These are phyloP conservation scores for Aristolochia californica DNA, from an alignment of 164 flowering plant genomes.

Conservation along the genomic window DNA sequence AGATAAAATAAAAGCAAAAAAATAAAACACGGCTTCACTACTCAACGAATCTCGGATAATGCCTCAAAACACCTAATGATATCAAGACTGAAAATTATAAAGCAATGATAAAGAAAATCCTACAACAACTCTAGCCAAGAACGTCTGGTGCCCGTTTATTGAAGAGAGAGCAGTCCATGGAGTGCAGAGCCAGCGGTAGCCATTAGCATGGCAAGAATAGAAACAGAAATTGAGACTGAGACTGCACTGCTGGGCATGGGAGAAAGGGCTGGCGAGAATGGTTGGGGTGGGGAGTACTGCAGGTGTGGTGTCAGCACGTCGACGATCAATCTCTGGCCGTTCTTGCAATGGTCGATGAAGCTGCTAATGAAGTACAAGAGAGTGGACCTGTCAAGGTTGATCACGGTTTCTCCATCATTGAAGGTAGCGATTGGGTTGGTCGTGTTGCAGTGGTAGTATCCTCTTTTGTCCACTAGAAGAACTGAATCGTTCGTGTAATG, in stretches of 20 bases:
- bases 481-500: slow-evolving; percentile 58
- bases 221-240: not conserved
- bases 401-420: slow-evolving; percentile 30
- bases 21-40: too few species aligned
- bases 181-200: not conserved
- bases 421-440: slow-evolving; percentile 24
- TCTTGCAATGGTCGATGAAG: slow-evolving; percentile 33
- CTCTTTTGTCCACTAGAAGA: slow-evolving; percentile 50
- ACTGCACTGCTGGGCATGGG: slow-evolving; percentile 8
- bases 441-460: slow-evolving; percentile 55
- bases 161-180: too few species aligned
- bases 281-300: slow-evolving; percentile 9
- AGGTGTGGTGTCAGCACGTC: slow-evolving; percentile 29
- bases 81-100: too few species aligned
- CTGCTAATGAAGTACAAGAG: slow-evolving; percentile 52
- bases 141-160: too few species aligned
- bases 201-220: not conserved
- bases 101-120: too few species aligned
- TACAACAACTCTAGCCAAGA: too few species aligned
- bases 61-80: too few species aligned
- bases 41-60: too few species aligned
- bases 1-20: too few species aligned
- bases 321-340: slow-evolving; percentile 40
- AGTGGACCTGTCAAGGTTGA: slow-evolving; percentile 39
- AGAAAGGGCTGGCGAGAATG: slow-evolving; percentile 20